Evolutionary conservation across 1,139 yeast species (phyloP).

Genomic region (Ogataea hybrid): DNA sequence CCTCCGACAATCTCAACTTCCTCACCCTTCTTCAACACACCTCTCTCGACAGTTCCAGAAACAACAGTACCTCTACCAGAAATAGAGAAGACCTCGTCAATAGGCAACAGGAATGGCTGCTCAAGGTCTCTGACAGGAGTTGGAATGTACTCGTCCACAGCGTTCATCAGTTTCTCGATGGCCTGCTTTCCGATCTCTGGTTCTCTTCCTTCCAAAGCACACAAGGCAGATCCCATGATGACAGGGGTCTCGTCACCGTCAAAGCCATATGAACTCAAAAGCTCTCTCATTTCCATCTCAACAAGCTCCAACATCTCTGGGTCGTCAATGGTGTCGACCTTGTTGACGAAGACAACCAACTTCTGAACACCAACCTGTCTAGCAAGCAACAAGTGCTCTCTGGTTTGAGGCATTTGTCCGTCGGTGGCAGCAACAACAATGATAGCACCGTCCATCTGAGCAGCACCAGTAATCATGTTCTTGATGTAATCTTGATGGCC

Average conservation of each 20-base stretch:
- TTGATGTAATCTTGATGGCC: conserved; percentile 99
- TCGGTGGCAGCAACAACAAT: conserved; percentile 99
- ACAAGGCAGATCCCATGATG: conserved; percentile 97
- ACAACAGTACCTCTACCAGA: conserved; percentile 99
- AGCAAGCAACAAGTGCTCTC: conserved; percentile 96
- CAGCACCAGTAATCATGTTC: conserved; percentile 99
- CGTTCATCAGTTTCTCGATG: conserved; percentile 78
- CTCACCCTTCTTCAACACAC: conserved; percentile 95
- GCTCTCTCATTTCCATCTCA: conserved; percentile 99
- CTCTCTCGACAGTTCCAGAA: conserved; percentile 99
- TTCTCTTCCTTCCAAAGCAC: conserved; percentile 85
- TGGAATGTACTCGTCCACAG: conserved; percentile 93
- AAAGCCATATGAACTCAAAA: conserved; percentile 84
- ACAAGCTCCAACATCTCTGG: conserved; percentile 99
- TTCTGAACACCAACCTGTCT: conserved; percentile 99
- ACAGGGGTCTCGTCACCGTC: conserved; percentile 99
- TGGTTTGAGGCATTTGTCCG: conserved; percentile 99
- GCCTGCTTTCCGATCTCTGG: conserved; percentile 93
- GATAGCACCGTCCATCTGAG: conserved; percentile 99
- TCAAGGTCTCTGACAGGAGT: conserved; percentile 96
- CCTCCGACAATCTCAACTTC: conserved; percentile 96
- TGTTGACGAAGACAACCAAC: conserved; percentile 96
- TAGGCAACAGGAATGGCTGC: conserved; percentile 95
- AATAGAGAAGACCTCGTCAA: conserved; percentile 96
- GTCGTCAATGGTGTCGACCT: conserved; percentile 96